Evolutionary conservation across 2,329 filamentous ascomycete genomes (phyloP), one percentile per base, ranked within the genome.

Genomic region (Colletotrichum echinochloae): DNA sequence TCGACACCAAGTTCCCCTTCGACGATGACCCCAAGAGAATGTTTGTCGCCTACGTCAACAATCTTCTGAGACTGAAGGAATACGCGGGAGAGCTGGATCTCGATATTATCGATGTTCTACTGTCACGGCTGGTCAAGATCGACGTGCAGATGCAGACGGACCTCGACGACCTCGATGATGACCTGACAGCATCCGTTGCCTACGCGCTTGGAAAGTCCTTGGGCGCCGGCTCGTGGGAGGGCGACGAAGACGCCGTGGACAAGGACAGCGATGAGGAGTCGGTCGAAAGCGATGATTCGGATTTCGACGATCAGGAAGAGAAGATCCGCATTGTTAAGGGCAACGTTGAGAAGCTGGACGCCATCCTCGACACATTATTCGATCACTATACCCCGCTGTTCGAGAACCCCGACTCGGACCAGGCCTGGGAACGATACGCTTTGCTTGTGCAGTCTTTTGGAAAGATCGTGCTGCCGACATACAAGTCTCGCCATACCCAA

Each of bases 91-190:
- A 93, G 70, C 83, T 98, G 44, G 91, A 91, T 72, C 89, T 92
- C 9, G 93, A 97, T 72, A 90, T 98, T 30, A 87, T 97, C 73
- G 91, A 94, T 66, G 83, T 97, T 16, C 92, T 98, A 57, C 92
- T 94, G 51, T 92, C 95, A 75, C 91, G 93, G 72, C 86, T 98
- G 9, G 94, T 98, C 76, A 96, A 96, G 81, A 93, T 98, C 69
- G 96, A 99, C 78, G 94, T 97, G 1, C 93, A 98, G 78, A 96
- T 98, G 80, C 95, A 98, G 81, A 89, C 95, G 60, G 95, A 98
- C 76, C 84, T 98, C 76, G 94, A 98, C 73, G 95, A 98, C 75
- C 84, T 97, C 72, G 95, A 98, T 72, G 95, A 98, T 73, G 93
- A 97, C 65, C 86, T 94, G 12, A 92, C 94, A 65, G 90, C 94